A percentile compares a stretch with the other conserved stretches of the same genome.
phyloP scores from a whole-genome alignment of 768 basidiomycete genomes.

The Termitomyces titanicus region DNA sequence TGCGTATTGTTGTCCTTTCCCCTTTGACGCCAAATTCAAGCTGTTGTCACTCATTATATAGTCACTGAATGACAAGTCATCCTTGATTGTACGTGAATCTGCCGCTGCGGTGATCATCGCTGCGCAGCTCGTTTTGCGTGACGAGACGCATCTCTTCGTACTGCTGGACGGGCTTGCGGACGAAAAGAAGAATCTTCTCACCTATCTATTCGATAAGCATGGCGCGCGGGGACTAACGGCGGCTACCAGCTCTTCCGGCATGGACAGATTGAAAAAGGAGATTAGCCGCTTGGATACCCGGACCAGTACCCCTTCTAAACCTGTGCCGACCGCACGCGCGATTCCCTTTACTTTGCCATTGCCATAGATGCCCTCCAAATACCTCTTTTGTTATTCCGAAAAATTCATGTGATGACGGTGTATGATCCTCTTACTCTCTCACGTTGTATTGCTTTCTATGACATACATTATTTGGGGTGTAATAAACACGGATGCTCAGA shows the following conservation, averaged over 20 bases:
- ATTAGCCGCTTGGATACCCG: conserved; percentile 77
- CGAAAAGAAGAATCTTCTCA: conserved; percentile 86
- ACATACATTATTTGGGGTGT: neutral
- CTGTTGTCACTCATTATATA: conserved; percentile 20
- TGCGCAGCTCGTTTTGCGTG: conserved; percentile 76
- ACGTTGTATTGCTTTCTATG: conserved; percentile 4
- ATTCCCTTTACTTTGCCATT: neutral
- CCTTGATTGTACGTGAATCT: conserved; percentile 79
- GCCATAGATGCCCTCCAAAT: neutral
- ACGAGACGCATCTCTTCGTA: conserved; percentile 79
- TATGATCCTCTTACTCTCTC: neutral
- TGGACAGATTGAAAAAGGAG: conserved; percentile 75
- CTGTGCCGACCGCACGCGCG: neutral
- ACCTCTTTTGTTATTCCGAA: neutral
- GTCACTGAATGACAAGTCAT: conserved; percentile 69
- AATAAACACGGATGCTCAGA: conserved; percentile 11
- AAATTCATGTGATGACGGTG: neutral
- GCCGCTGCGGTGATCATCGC: conserved; percentile 82
- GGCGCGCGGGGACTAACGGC: conserved; percentile 53
- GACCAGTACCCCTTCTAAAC: conserved; percentile 66
- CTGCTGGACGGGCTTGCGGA: conserved; percentile 82
- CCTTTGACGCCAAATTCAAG: neutral
- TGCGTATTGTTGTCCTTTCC: conserved; percentile 29
- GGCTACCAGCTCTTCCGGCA: conserved; percentile 39
- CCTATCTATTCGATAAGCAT: conserved; percentile 88